These are phyloP conservation scores for Colletotrichum sp. DNA, from an alignment of 2,329 filamentous ascomycete genomes.

Conservation along the genomic window DNA sequence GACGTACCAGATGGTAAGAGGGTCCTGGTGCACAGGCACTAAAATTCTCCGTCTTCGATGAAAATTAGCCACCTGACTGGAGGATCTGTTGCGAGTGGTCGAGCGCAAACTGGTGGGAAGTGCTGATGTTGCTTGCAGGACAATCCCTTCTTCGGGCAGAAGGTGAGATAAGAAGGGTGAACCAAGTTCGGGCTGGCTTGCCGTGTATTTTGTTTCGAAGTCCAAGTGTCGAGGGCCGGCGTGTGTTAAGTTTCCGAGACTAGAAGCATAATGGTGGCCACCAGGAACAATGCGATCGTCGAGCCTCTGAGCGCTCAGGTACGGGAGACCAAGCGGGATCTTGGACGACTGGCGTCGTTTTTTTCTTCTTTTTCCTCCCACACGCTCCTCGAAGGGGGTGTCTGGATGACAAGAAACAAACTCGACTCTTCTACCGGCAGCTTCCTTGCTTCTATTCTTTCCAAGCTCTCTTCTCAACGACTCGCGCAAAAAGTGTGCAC, in stretches of 20 bases:
- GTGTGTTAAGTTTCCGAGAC: constrained; percentile 37
- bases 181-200: constrained; percentile 31
- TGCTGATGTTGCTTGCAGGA: constrained; percentile 24
- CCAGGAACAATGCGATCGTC: constrained; percentile 25
- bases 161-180: constrained; percentile 26
- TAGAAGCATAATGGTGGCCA: constrained; percentile 32
- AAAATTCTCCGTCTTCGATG: constrained; percentile 24
- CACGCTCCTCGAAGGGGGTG: not conserved
- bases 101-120: constrained; percentile 28
- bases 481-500: constrained; percentile 19
- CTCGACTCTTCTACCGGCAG: constrained; percentile 7
- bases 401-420: constrained; percentile 22
- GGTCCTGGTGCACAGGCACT: constrained; percentile 28
- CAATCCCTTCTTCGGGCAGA: constrained; percentile 26
- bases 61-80: constrained; percentile 25
- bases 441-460: constrained; percentile 18
- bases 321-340: constrained; percentile 22
- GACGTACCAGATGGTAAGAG: constrained; percentile 24
- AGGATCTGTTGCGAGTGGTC: constrained; percentile 26
- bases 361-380: not conserved
- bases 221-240: constrained; percentile 32
- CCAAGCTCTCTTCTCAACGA: not conserved
- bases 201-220: constrained; percentile 35
- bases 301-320: constrained; percentile 25
- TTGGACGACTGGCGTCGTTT: constrained; percentile 20